Evolutionary conservation across 2,329 filamentous ascomycete species (phyloP).

Genomic region (Diaporthe eres): DNA sequence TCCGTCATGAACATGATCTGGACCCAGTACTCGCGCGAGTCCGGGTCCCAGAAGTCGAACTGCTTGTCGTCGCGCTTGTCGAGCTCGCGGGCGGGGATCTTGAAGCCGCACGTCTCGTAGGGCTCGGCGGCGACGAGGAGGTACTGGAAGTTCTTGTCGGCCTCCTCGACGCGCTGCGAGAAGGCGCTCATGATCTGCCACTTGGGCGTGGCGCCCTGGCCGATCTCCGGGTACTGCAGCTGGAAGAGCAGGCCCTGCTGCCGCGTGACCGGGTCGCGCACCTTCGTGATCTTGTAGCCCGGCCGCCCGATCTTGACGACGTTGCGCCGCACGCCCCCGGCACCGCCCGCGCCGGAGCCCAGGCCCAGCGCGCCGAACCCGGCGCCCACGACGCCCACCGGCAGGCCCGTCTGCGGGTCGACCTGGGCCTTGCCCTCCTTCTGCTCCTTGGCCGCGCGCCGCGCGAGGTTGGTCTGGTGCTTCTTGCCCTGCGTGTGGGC

Average conservation of each 20-base stretch:
- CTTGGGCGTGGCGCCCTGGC: slow-evolving; percentile 79
- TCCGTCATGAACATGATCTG: slow-evolving; percentile 99
- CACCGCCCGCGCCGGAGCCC: slow-evolving; percentile 66
- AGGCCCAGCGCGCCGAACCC: slow-evolving; percentile 67
- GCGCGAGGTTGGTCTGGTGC: slow-evolving; percentile 97
- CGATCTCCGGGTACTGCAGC: slow-evolving; percentile 94
- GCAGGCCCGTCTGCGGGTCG: slow-evolving; percentile 77
- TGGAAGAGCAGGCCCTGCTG: slow-evolving; percentile 97
- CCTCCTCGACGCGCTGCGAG: slow-evolving; percentile 94
- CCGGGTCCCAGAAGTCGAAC: slow-evolving; percentile 96
- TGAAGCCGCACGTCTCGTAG: slow-evolving; percentile 97
- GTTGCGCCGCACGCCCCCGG: slow-evolving; percentile 77
- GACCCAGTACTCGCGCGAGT: slow-evolving; percentile 97
- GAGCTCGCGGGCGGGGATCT: slow-evolving; percentile 93
- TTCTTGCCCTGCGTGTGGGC: slow-evolving; percentile 99
- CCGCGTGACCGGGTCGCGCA: slow-evolving; percentile 87
- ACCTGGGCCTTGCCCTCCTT: slow-evolving; percentile 84
- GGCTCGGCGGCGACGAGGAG: slow-evolving; percentile 95
- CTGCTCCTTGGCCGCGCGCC: slow-evolving; percentile 94
- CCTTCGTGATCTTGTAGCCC: slow-evolving; percentile 98
- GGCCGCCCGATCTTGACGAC: slow-evolving; percentile 95
- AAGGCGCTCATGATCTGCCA: slow-evolving; percentile 98
- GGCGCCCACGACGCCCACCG: slow-evolving; percentile 82
- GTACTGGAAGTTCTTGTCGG: slow-evolving; percentile 95
- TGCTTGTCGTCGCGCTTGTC: slow-evolving; percentile 90